These are phyloP conservation scores for Penicillium sp. DNA, from an alignment of 2,329 filamentous ascomycete genomes.

Conservation along the genomic window DNA sequence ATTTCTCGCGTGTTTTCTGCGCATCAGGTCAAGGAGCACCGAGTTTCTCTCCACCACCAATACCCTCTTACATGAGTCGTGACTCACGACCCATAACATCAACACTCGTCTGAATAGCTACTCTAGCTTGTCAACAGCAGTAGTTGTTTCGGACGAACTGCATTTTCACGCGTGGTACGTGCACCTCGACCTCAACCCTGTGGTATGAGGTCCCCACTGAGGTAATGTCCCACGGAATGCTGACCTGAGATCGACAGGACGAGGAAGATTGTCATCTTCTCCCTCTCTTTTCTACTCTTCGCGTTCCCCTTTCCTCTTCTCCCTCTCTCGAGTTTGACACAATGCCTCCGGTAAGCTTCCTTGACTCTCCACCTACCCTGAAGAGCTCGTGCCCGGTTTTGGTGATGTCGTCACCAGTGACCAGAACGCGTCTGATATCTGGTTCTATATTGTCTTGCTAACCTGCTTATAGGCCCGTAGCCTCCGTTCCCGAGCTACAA, in stretches of 20 bases:
- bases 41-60: constrained; percentile 28
- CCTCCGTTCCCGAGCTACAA: constrained; percentile 66
- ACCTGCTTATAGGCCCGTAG: constrained; percentile 54
- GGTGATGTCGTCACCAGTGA: constrained; percentile 4
- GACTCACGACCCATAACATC: constrained; percentile 14
- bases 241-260: constrained; percentile 29
- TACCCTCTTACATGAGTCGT: constrained; percentile 24
- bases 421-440: constrained; percentile 17
- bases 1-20: constrained; percentile 16
- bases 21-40: constrained; percentile 20
- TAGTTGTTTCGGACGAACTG: constrained; percentile 19
- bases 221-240: constrained; percentile 33
- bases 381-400: neutral
- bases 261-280: constrained; percentile 24
- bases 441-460: constrained; percentile 5
- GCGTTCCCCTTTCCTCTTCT: constrained; percentile 17
- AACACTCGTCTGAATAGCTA: constrained; percentile 16
- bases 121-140: constrained; percentile 18
- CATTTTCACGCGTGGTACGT: constrained; percentile 39
- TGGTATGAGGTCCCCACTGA: constrained; percentile 33
- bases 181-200: constrained; percentile 22
- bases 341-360: constrained; percentile 54
- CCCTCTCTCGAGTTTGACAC: constrained; percentile 31
- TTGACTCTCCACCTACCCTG: constrained; percentile 1
- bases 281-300: constrained; percentile 21